Evolutionary conservation across 768 basidiomycete genomes (phyloP), one percentile per base, ranked within the genome.

Genomic region (Crassisporium funariophilum): DNA sequence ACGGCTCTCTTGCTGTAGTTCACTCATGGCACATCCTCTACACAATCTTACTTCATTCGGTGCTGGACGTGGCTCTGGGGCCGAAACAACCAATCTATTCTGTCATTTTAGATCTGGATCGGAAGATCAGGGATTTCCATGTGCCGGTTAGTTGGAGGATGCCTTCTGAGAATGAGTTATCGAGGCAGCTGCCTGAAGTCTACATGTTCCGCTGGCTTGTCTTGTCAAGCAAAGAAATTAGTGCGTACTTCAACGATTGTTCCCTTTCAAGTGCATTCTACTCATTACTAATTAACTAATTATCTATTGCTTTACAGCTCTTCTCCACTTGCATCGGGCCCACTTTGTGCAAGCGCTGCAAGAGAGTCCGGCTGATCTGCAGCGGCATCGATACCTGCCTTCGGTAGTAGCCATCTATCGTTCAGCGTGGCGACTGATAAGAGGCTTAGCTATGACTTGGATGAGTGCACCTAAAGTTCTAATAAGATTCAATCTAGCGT

Each of bases 321-420:
- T 87, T 24, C 65, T 88, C 22, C 81, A 80, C 54, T 69, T 89
- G 12, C 86, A 88, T 57, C 73, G 86, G 21, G 71, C 79, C 12
- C 86, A 85, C 60, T 84, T 88, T 55, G 80, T 80, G 2, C 81
- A 81, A 55, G 83, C 84, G 0, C 62, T 89, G 15, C 77, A 79
- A 41, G 85, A 86, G 35, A 68, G 70, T 39, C 80, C 82, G 0
- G 54, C 64, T 6, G 82, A 87, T 44, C 68, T 81, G 2, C 67
- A 83, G 38, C 73, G 73, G 46, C 85, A 88, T 55, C 75, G 70
- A 55, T 88, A 81, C 60, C 74, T 80, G 0, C 81, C 83, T 1
- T 90, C 88, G 1, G 82, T 88, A 4, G 75, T 85, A 62, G 83
- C 88, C 0, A 78, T 80, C 11, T 88, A 86, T 63, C 82, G 84